Evolutionary conservation across 108 stramenopile species (phyloP).

Genomic region (Seminavis robusta): DNA sequence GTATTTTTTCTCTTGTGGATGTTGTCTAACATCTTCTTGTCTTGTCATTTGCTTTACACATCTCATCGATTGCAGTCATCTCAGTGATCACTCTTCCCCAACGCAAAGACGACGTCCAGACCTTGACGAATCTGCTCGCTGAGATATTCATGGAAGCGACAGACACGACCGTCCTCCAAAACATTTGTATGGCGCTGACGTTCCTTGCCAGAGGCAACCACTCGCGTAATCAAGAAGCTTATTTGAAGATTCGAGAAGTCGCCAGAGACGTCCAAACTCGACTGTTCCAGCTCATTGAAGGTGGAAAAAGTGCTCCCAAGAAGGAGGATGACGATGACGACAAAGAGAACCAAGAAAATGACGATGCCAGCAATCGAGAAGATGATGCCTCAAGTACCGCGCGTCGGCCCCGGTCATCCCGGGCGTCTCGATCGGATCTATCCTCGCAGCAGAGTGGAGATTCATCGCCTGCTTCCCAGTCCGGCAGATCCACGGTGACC

Average conservation of each 20-base stretch:
- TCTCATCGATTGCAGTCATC: conserved; percentile 14
- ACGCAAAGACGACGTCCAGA: conserved; percentile 66
- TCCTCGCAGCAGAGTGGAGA: too few relatives aligned
- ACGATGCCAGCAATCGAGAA: background rate
- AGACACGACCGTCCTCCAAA: conserved; percentile 55
- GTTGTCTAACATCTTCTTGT: background rate
- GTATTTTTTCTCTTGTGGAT: background rate
- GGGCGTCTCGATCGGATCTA: too few relatives aligned
- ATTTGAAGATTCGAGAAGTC: conserved; percentile 46
- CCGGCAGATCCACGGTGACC: too few relatives aligned
- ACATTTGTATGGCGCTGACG: conserved; percentile 50
- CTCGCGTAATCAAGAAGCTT: conserved; percentile 56
- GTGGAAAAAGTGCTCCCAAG: conserved; percentile 17
- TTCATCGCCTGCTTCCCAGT: too few relatives aligned
- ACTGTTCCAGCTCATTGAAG: conserved; percentile 47
- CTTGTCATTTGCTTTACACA: background rate
- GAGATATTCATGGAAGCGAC: conserved; percentile 58
- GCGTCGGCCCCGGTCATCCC: conserved; percentile 4
- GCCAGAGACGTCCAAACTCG: conserved; percentile 53
- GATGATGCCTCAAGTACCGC: background rate
- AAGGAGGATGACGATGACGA: background rate
- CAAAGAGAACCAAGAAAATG: background rate
- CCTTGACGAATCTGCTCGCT: conserved; percentile 58
- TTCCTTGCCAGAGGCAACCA: conserved; percentile 62
- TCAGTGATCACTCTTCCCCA: conserved; percentile 69